Evolutionary conservation across 2,329 filamentous ascomycete species (phyloP).

Genomic region (Penicillium sp.): DNA sequence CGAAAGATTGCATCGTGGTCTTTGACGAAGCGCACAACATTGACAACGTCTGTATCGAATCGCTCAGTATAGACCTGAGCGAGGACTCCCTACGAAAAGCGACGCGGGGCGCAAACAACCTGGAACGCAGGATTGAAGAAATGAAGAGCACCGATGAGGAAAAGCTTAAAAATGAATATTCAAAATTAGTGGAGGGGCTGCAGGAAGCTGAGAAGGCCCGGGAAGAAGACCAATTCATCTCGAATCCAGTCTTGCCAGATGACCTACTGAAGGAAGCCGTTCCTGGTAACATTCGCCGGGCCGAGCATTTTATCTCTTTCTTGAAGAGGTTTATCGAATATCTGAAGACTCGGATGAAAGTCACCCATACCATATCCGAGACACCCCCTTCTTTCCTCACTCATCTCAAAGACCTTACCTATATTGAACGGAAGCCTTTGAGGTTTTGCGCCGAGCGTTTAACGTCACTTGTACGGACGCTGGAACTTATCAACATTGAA

Average conservation of each 20-base stretch:
- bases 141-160: constrained; percentile 96
- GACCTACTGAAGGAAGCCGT: constrained; percentile 94
- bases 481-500: constrained; percentile 96
- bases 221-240: constrained; percentile 94
- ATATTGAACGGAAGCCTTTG: constrained; percentile 94
- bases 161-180: constrained; percentile 91
- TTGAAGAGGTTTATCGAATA: constrained; percentile 97
- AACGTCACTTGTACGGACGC: constrained; percentile 87
- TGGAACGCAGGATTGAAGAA: constrained; percentile 85
- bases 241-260: constrained; percentile 89
- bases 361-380: constrained; percentile 94
- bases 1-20: constrained; percentile 96
- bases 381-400: constrained; percentile 90
- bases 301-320: constrained; percentile 94
- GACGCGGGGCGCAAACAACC: constrained; percentile 81
- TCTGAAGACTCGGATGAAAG: constrained; percentile 96
- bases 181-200: constrained; percentile 89
- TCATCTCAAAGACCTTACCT: constrained; percentile 92
- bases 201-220: constrained; percentile 83
- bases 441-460: constrained; percentile 90
- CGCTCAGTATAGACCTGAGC: constrained; percentile 91
- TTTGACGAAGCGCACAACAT: constrained; percentile 99
- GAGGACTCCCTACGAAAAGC: constrained; percentile 92
- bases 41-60: constrained; percentile 98
- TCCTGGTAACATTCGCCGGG: constrained; percentile 90